Conservation (phyloP, 179 eudicot genomes). For the Camellia oleifera region DNA sequence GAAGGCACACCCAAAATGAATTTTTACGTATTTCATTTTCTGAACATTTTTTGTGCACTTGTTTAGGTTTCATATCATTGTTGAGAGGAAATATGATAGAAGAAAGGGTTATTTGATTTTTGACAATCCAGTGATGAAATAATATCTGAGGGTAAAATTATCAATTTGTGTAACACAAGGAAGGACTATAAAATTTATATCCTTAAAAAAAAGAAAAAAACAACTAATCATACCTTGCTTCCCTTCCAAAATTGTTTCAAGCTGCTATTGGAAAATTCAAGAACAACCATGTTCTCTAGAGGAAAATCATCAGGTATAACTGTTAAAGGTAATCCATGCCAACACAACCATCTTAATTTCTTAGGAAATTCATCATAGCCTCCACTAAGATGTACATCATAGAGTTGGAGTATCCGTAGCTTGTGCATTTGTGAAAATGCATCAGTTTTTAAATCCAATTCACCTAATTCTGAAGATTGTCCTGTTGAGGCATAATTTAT, state of each 20-base stretch:
- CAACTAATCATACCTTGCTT: not conserved
- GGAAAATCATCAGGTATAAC: conserved; percentile 1
- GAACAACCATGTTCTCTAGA: conserved; percentile 1
- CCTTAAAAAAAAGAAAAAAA: not conserved
- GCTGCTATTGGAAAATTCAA: not conserved
- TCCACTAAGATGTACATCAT: not conserved
- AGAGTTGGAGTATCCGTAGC: not conserved
- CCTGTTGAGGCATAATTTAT: not conserved
- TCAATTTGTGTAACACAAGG: no score
- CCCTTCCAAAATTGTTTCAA: not conserved
- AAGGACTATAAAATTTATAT: not conserved
- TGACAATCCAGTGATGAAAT: no score
- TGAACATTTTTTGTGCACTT: no score
- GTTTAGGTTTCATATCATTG: no score
- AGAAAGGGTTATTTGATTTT: no score
- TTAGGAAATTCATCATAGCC: not conserved
- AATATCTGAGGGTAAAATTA: no score
- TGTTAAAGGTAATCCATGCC: not conserved
- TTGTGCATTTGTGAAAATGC: conserved; percentile 4
- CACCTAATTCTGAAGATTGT: not conserved
- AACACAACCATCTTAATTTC: conserved; percentile 5
- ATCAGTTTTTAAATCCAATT: not conserved
- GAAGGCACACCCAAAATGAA: no score
- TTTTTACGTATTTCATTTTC: no score
- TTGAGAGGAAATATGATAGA: no score